Percentiles rank a stretch among this genome's conserved stretches.
Evolutionary conservation across 2,329 filamentous ascomycete genomes (phyloP).

Genomic region (Zymoseptoria passerinii): DNA sequence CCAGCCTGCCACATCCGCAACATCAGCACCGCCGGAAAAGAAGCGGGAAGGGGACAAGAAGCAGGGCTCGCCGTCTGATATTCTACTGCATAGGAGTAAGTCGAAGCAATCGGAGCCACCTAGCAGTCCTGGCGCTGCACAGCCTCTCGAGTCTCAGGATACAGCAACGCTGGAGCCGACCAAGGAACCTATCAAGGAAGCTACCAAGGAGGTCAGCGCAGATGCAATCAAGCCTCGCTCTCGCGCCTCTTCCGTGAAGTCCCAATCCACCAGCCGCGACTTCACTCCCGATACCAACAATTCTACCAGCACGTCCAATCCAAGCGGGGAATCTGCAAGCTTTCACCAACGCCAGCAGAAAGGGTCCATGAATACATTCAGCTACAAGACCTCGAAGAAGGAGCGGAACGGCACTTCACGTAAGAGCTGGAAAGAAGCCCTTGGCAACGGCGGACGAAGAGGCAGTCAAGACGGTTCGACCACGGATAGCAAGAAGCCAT

Average conservation of each 20-base stretch:
- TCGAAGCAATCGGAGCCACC: constrained; percentile 6
- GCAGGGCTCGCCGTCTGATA: background rate
- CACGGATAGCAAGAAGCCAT: constrained; percentile 2
- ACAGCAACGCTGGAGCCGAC: background rate
- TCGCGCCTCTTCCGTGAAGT: constrained; percentile 13
- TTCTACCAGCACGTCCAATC: background rate
- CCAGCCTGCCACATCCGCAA: background rate
- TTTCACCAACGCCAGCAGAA: background rate
- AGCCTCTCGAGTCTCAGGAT: constrained; percentile 2
- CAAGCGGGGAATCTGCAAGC: constrained; percentile 2
- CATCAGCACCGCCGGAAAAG: background rate
- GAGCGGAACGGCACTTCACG: constrained; percentile 14
- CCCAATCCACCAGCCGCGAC: constrained; percentile 13
- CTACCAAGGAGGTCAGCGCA: background rate
- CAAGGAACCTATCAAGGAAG: background rate
- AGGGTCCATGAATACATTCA: background rate
- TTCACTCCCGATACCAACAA: constrained; percentile 10
- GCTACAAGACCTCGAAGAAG: constrained; percentile 9
- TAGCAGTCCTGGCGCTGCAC: constrained; percentile 13
- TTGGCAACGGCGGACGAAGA: background rate
- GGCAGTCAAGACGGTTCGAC: background rate
- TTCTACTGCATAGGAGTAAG: background rate
- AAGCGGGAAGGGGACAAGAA: background rate
- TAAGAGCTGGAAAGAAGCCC: constrained; percentile 10
- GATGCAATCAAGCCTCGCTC: constrained; percentile 8